Conservation (phyloP, 2,329 filamentous ascomycete genomes). For the Myriosclerotinia duriaeana region DNA sequence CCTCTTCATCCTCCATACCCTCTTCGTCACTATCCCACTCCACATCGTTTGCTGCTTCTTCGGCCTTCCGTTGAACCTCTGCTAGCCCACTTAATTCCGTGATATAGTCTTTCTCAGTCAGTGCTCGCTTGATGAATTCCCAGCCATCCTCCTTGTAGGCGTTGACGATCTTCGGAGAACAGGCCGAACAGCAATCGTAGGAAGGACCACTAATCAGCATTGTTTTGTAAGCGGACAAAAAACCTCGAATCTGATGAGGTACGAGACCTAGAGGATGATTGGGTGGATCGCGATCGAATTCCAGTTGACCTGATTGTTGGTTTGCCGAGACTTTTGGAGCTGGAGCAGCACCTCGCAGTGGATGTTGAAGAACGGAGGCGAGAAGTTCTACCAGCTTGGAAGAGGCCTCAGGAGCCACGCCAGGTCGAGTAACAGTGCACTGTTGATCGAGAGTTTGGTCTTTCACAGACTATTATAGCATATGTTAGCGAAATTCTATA, state of each 20-base stretch:
- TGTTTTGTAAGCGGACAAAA: slow-evolving; percentile 71
- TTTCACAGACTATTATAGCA: slow-evolving; percentile 71
- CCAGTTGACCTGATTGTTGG: slow-evolving; percentile 41
- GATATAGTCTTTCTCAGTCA: slow-evolving; percentile 75
- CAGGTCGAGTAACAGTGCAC: slow-evolving; percentile 93
- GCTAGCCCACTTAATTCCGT: slow-evolving; percentile 72
- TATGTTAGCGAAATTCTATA: slow-evolving; percentile 25
- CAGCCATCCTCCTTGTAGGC: slow-evolving; percentile 69
- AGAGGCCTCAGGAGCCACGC: slow-evolving; percentile 88
- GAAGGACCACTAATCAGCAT: slow-evolving; percentile 70
- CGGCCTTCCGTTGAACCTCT: slow-evolving; percentile 64
- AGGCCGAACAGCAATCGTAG: slow-evolving; percentile 80
- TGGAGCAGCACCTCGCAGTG: slow-evolving; percentile 62
- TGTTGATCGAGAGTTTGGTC: slow-evolving; percentile 96
- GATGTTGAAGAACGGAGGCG: slow-evolving; percentile 84
- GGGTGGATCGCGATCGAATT: slow-evolving; percentile 55
- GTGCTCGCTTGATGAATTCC: slow-evolving; percentile 72
- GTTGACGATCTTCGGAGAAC: slow-evolving; percentile 66
- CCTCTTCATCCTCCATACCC: slow-evolving; percentile 55
- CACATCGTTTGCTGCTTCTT: slow-evolving; percentile 50
- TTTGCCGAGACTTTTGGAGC: slow-evolving; percentile 48
- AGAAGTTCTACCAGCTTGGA: slow-evolving; percentile 87
- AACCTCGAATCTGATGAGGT: slow-evolving; percentile 79
- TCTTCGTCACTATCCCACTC: slow-evolving; percentile 61
- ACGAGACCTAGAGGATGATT: slow-evolving; percentile 66